Base-by-base conservation (phyloP, 306 rosid species). In the Prinsepia uniflora region DNA sequence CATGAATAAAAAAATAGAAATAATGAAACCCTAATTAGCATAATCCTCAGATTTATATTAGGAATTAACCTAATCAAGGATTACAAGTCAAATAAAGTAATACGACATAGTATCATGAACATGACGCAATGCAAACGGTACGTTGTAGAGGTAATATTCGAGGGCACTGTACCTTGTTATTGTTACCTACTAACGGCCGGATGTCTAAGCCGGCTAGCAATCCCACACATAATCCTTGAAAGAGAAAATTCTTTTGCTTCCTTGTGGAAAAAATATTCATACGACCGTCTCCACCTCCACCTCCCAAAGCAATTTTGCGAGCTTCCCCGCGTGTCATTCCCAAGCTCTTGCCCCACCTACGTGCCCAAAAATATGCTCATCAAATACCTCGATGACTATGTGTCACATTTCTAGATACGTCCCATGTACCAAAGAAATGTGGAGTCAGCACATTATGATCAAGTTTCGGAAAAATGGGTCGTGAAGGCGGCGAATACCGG, bases 191-290 rank as follows among this genome's bases (percentile, higher is more conserved):
- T 24, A 24, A 24, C 2, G 0, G 84, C 96, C 0, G 85, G 82
- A 0, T 85, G 89, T 47, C 78, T 85, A 45, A 75, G 72, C 12
- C 71, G 65, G 8, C 63, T 72, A 19, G 81, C 87, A 0, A 75
- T 88, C 40, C 90, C 96, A 0, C 73, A 56, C 83, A 47, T 77
- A 13, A 17, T 91, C 10, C 80, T 88, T 0, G 96, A 91, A 43
- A 76, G 96, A 77, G 89, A 88, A 12, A 86, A 88, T 2, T 85
- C 89, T 50, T 59, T 69, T 56, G 92, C 90, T 56, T 84, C 96
- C 24, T 62, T 86, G 0, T 91, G 92, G 96, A 82, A 76, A 22
- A 91, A 88, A 43, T 79, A 82, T 30, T 48, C 92, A 5, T 91
- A 91, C 44, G 89, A 91, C 14, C 89, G 97, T 24, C 71, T 83